Conservation (phyloP, 345 rosid genomes). For the Populus alba region DNA sequence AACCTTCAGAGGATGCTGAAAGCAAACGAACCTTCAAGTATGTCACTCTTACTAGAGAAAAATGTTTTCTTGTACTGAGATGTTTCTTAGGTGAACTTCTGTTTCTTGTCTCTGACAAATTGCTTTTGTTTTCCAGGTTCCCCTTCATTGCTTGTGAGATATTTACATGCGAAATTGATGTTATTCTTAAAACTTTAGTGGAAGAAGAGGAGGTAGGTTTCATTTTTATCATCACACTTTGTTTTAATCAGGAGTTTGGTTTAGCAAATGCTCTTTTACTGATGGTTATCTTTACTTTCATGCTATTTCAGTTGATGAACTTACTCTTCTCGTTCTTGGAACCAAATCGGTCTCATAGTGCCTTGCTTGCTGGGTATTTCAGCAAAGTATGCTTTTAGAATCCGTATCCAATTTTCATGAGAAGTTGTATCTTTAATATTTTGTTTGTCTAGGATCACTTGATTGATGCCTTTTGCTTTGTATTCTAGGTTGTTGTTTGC, state of each 20-base stretch:
- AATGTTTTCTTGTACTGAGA: background rate
- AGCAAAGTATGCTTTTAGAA: slow-evolving; percentile 62
- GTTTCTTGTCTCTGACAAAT: slow-evolving; percentile 14
- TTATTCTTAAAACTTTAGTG: slow-evolving; percentile 83
- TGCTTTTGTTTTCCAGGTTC: slow-evolving; percentile 48
- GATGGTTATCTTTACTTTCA: slow-evolving; percentile 18
- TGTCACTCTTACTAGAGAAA: slow-evolving; percentile 18
- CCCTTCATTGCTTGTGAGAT: slow-evolving; percentile 96
- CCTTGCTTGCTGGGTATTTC: slow-evolving; percentile 92
- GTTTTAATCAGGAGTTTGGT: background rate
- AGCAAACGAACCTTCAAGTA: slow-evolving; percentile 86
- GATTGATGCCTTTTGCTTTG: slow-evolving; percentile 22
- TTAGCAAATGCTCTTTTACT: background rate
- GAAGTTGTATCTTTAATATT: background rate
- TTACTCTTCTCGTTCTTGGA: slow-evolving; percentile 90
- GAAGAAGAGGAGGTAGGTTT: slow-evolving; percentile 85
- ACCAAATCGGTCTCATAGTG: slow-evolving; percentile 80
- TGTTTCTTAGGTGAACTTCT: background rate
- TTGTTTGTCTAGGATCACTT: background rate
- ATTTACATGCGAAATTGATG: slow-evolving; percentile 97
- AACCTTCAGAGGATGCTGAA: slow-evolving; percentile 80
- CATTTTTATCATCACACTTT: slow-evolving; percentile 2
- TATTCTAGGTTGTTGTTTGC: slow-evolving; percentile 81
- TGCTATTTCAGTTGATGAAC: slow-evolving; percentile 74
- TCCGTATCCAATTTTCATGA: background rate